Conservation (phyloP, 495 filamentous ascomycete species). For the Pseudotulostoma volvatum region DNA sequence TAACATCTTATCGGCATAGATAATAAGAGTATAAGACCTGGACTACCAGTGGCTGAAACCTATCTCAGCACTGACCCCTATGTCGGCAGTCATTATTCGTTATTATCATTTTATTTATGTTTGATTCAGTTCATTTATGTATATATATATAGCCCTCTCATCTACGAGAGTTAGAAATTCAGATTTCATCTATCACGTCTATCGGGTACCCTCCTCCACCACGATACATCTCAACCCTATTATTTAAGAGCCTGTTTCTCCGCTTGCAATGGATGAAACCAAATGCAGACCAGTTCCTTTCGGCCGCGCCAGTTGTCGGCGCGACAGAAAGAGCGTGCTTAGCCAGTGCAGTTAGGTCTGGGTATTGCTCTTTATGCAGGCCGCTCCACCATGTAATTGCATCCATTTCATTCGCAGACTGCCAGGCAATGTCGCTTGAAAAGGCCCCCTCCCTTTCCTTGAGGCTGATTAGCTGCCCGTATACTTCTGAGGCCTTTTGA, state of each 20-base stretch:
- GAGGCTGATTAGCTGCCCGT: background rate
- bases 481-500: background rate
- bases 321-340: background rate
- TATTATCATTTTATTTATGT: too few species aligned
- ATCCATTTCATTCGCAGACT: background rate
- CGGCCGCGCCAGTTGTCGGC: background rate
- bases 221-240: background rate
- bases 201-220: too few species aligned
- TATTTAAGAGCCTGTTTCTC: background rate
- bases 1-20: too few species aligned
- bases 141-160: too few species aligned
- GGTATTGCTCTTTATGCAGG: background rate
- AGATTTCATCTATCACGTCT: too few species aligned
- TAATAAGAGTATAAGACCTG: too few species aligned
- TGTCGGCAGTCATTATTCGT: too few species aligned
- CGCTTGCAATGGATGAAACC: background rate
- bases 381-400: background rate
- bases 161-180: too few species aligned
- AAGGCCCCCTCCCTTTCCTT: background rate
- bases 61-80: too few species aligned
- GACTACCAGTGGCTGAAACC: too few species aligned
- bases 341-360: background rate
- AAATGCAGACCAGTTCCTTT: background rate
- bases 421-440: background rate
- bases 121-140: too few species aligned